Base-by-base conservation (phyloP, 805 yeast species). In the Schwanniomyces vanrijiae region DNA sequence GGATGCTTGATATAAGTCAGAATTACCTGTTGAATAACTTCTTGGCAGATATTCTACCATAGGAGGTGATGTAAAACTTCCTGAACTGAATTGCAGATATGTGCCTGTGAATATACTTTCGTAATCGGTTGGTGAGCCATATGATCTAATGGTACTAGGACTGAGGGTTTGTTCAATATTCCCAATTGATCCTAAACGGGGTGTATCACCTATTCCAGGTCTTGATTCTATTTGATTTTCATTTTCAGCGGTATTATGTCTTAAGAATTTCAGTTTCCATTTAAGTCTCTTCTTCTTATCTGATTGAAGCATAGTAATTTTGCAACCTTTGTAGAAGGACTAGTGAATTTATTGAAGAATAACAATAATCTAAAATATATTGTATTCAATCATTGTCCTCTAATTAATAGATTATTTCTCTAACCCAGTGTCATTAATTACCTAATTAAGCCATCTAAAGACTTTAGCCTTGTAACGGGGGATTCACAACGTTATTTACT, bases 91-190 rank as follows among this genome's bases (percentile, higher is more conserved):
- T 18, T 31, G 35, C 35, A 31, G 35, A 31, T 16, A 13, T 7
- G 20, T 4, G 9, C 35, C 35, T 14, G 35, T 31, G 14, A 42
- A 42, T 4, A 42, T 20, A 42, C 44, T 42, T 8, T 34, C 37
- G n/a, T 8, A 19, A 31, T 42, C 45, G 10, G 10, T 16, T 3
- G 40, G 16, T 16, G 40, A 21, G 8, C 26, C 40, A 10, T 35
- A 19, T 31, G 35, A 31, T 14, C 11, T 31, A 10, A 31, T 3
- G 4, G 35, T 31, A 31, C 20, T 14, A 16, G 35, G 35, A 31
- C 20, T 31, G 3, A 31, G 5, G 9, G 35, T 7, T 14, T 31
- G 35, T 3, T 31, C 35, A 7, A 14, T 16, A 31, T 14, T 7
- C 7, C 9, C 19, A 16, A 8, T 31, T 7, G 19, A 14, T 2